Evolutionary conservation across 345 rosid species (phyloP).

Genomic region (Gossypium anomalum): DNA sequence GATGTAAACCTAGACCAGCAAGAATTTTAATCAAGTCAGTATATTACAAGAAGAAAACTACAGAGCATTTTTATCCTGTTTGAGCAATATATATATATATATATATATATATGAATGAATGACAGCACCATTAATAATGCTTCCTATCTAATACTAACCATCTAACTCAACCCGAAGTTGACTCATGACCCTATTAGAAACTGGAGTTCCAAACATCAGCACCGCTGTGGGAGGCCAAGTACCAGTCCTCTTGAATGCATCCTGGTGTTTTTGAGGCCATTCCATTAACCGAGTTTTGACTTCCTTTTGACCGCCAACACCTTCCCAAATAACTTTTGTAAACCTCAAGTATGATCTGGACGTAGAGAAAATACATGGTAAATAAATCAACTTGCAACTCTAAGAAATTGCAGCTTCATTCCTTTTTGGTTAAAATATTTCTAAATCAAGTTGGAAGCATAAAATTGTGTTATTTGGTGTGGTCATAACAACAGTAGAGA

Average conservation of each 20-base stretch:
- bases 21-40: neutral
- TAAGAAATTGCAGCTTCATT: neutral
- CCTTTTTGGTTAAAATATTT: neutral
- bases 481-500: neutral
- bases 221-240: constrained; percentile 68
- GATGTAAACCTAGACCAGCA: constrained; percentile 62
- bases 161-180: constrained; percentile 92
- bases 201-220: constrained; percentile 90
- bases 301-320: constrained; percentile 17
- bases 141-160: constrained; percentile 50
- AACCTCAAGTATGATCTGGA: constrained; percentile 72
- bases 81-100: neutral
- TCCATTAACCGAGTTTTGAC: constrained; percentile 61
- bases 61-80: neutral
- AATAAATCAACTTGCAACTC: neutral
- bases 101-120: neutral
- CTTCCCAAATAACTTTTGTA: constrained; percentile 89
- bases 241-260: constrained; percentile 69
- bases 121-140: neutral
- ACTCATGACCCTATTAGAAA: constrained; percentile 91
- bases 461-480: neutral
- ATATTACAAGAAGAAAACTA: neutral
- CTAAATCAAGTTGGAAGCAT: neutral
- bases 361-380: constrained; percentile 6
- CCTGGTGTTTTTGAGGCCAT: constrained; percentile 89